These are phyloP conservation scores for Russula abietina DNA, from an alignment of 768 basidiomycete genomes.

Conservation along the genomic window DNA sequence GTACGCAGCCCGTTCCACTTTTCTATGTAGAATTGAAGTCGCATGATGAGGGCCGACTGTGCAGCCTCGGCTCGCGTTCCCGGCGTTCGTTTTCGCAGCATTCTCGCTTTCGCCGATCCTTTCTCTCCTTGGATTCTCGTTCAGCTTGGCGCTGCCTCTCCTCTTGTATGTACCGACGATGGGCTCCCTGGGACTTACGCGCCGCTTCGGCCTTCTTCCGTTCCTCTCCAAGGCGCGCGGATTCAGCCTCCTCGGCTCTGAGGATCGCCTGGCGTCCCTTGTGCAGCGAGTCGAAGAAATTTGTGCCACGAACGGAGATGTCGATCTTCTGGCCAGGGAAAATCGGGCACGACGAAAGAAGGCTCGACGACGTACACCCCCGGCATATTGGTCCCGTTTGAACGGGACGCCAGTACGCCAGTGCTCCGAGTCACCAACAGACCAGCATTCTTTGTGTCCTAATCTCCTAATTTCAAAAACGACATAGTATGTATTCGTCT, in stretches of 20 bases:
- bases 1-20: constrained; percentile 20
- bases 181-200: constrained; percentile 10
- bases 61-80: neutral
- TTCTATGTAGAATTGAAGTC: constrained; percentile 15
- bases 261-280: neutral
- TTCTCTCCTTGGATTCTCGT: neutral
- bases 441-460: neutral
- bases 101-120: too few species aligned
- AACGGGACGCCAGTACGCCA: too few species aligned
- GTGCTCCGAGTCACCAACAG: neutral
- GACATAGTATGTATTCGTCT: neutral
- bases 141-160: neutral
- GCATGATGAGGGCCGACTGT: neutral
- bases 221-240: constrained; percentile 1
- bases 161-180: neutral
- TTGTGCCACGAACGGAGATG: neutral
- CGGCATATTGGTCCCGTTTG: constrained; percentile 5
- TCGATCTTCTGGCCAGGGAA: neutral
- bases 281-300: constrained; percentile 13
- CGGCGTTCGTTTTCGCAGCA: too few species aligned
- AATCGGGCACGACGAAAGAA: neutral
- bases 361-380: neutral
- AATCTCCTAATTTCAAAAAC: neutral
- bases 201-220: constrained; percentile 1
- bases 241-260: neutral